Conservation (phyloP, 176 grass and related monocot genomes). For the Zea mays region DNA sequence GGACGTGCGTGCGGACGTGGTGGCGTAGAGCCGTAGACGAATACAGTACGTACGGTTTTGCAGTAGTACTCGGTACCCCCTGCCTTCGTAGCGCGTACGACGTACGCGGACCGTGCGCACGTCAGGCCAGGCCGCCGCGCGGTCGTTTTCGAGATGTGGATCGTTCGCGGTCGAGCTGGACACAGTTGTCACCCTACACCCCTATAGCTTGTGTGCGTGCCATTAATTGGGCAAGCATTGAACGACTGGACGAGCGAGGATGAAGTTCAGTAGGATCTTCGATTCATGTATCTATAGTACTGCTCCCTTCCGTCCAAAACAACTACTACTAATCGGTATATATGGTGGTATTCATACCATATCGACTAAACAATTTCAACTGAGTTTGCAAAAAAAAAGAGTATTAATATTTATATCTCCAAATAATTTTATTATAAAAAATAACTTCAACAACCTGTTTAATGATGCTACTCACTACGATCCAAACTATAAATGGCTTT, state of each 20-base stretch:
- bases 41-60: not conserved
- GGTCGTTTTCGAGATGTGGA: constrained; percentile 4
- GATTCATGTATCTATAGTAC: not conserved
- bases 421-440: no score
- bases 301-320: no score
- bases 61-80: not conserved
- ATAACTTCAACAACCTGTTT: no score
- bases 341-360: no score
- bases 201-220: not conserved
- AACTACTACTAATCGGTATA: no score
- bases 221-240: constrained; percentile 16
- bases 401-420: no score
- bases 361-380: no score
- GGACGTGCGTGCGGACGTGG: not conserved
- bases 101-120: not conserved
- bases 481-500: no score
- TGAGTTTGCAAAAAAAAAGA: no score
- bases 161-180: constrained; percentile 24
- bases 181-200: not conserved
- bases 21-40: not conserved
- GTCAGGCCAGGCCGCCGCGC: constrained; percentile 16
- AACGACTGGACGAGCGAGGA: not conserved
- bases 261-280: not conserved
- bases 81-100: not conserved
- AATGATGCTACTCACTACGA: no score